Conservation (phyloP, 805 yeast genomes). For the Metahyphopichia silvanorum region DNA sequence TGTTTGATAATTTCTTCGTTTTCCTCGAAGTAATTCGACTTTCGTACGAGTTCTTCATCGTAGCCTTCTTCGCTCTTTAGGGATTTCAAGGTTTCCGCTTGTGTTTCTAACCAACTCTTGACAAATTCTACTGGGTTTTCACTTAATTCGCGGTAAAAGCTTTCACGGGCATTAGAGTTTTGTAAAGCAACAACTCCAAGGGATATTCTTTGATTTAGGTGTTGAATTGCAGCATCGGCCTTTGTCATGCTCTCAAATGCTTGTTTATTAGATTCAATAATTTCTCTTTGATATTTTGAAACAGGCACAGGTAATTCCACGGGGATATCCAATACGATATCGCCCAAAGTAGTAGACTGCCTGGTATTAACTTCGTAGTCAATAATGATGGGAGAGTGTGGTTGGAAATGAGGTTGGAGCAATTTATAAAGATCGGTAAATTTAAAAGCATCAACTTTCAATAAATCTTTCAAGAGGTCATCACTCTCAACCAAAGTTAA, state of each 20-base stretch:
- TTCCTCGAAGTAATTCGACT: conserved; percentile 74
- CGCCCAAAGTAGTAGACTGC: conserved; percentile 76
- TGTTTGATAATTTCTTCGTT: conserved; percentile 65
- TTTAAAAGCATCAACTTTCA: conserved; percentile 52
- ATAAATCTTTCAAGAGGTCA: conserved; percentile 42
- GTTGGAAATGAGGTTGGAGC: conserved; percentile 66
- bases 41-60: conserved; percentile 84
- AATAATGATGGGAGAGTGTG: conserved; percentile 75
- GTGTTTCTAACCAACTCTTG: conserved; percentile 71
- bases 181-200: conserved; percentile 52
- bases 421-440: conserved; percentile 72
- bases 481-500: conserved; percentile 38
- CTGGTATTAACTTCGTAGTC: conserved; percentile 77
- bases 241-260: conserved; percentile 42
- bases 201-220: conserved; percentile 40
- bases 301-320: conserved; percentile 38
- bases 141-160: conserved; percentile 71
- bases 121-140: conserved; percentile 77
- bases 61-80: conserved; percentile 87
- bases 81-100: conserved; percentile 80
- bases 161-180: conserved; percentile 61
- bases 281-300: conserved; percentile 34
- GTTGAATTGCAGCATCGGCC: conserved; percentile 42
- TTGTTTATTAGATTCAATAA: conserved; percentile 32
- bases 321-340: conserved; percentile 69